Evolutionary conservation across 257 asterid species (phyloP), one percentile per base, ranked within the genome.

Genomic region (Mentha longifolia): DNA sequence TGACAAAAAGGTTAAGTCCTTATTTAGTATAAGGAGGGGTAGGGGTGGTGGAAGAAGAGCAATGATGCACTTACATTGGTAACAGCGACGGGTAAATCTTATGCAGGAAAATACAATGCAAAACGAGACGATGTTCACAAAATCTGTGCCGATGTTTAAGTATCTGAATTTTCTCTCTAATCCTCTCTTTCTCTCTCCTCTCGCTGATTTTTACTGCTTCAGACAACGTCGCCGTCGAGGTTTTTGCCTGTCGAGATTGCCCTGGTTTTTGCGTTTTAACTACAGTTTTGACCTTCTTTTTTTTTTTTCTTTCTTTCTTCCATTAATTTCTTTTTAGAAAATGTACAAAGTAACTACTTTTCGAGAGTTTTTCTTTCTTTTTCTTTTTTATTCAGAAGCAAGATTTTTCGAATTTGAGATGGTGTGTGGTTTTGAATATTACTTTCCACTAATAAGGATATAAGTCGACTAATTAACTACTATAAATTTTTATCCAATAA

Each of bases 41-140:
- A 5, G 37, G 39, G 39, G 39, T 35, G 39, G 55, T 31, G 17
- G 46, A 64, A 37, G 58, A 61, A 45, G 76, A 66, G 84, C 79
- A 81, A 81, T 81, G 77, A 76, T 80, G 74, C 84, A 74, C 85
- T 81, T 81, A 84, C 82, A 78, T 76, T 84, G 76, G 82, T 76
- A 80, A 74, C 74, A 76, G 82, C 72, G 85, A 83, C 82, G 42
- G 70, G 70, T 78, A 31, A 67, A 76, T 42, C 79, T 65, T 73
- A 42, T 64, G 42, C 75, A 54, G 55, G 67, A 67, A 82, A 70
- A 54, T 52, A 65, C 65, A 72, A 73, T 54, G 45, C 56, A 65
- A 70, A 42, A 47, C 62, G 72, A 74, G 71, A 64, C 47, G 72
- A 66, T 65, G 35, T 45, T 70, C 72, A 65, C 74, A 67, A 76